These are phyloP conservation scores for Fusarium sp. DNA, from an alignment of 2,329 filamentous ascomycete genomes.

Conservation along the genomic window DNA sequence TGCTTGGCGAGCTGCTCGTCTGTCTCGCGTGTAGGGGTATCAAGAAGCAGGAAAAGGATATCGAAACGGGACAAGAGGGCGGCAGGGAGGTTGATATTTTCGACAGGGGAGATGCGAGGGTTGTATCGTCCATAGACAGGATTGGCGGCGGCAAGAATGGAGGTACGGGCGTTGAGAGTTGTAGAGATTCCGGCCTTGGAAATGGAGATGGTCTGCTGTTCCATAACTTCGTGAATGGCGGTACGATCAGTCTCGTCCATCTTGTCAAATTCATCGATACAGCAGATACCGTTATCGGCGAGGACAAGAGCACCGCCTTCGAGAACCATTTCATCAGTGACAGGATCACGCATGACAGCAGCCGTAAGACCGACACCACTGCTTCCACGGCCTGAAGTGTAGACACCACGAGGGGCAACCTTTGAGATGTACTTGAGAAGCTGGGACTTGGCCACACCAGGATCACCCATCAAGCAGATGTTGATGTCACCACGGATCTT, in stretches of 20 bases:
- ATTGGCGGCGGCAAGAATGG: conserved; percentile 95
- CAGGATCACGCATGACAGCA: conserved; percentile 84
- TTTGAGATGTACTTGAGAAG: conserved; percentile 98
- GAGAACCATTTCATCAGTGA: conserved; percentile 86
- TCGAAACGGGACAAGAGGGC: conserved; percentile 97
- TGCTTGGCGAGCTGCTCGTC: conserved; percentile 96
- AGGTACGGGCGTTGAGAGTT: conserved; percentile 94
- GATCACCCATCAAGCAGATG: conserved; percentile 98
- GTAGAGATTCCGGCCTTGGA: conserved; percentile 78
- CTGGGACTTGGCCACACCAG: conserved; percentile 99
- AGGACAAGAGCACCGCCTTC: conserved; percentile 84
- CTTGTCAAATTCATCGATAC: conserved; percentile 89
- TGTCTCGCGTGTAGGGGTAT: conserved; percentile 88
- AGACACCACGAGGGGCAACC: conserved; percentile 91
- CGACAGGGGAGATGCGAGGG: conserved; percentile 93
- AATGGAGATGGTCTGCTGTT: conserved; percentile 87
- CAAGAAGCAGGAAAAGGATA: conserved; percentile 94
- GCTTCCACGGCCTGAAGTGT: conserved; percentile 83
- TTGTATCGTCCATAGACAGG: conserved; percentile 98
- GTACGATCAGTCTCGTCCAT: conserved; percentile 88
- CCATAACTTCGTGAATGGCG: conserved; percentile 89
- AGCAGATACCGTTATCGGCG: conserved; percentile 86
- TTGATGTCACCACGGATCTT: conserved; percentile 99
- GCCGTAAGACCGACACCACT: conserved; percentile 85
- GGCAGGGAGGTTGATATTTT: conserved; percentile 99